Evolutionary conservation across 2,329 filamentous ascomycete species (phyloP).

Genomic region (Aspergillus oerlinghausenensis): DNA sequence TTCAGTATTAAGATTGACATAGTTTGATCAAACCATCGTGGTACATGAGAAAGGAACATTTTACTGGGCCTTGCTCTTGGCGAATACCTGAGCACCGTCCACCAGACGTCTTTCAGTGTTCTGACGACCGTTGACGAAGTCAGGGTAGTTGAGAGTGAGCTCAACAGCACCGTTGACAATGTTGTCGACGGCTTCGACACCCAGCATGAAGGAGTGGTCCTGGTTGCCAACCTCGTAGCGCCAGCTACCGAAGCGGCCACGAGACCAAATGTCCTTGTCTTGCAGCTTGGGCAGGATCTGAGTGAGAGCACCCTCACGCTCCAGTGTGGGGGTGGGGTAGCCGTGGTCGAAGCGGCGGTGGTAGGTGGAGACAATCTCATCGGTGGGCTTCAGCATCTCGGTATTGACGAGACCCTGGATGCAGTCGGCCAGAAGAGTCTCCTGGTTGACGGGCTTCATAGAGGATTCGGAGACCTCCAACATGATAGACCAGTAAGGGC

Average conservation of each 20-base stretch:
- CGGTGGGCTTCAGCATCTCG: conserved; percentile 82
- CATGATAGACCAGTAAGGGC: conserved; percentile 99
- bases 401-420: conserved; percentile 98
- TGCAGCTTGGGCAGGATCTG: conserved; percentile 90
- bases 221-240: conserved; percentile 96
- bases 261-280: conserved; percentile 86
- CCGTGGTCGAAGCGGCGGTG: conserved; percentile 97
- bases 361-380: conserved; percentile 97
- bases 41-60: conserved; percentile 7
- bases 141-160: conserved; percentile 91
- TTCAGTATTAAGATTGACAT: conserved; percentile 18
- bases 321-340: conserved; percentile 90
- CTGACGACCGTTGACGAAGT: conserved; percentile 77
- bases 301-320: conserved; percentile 91
- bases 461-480: conserved; percentile 93
- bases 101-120: conserved; percentile 60
- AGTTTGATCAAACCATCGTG: conserved; percentile 3
- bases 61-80: conserved; percentile 40
- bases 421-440: conserved; percentile 79
- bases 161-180: conserved; percentile 86
- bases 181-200: conserved; percentile 87
- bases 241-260: conserved; percentile 97
- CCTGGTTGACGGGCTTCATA: conserved; percentile 88
- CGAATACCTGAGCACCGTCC: conserved; percentile 57
- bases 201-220: conserved; percentile 97